Base-by-base conservation (phyloP, 257 asterid species). In the Solanum etuberosum region DNA sequence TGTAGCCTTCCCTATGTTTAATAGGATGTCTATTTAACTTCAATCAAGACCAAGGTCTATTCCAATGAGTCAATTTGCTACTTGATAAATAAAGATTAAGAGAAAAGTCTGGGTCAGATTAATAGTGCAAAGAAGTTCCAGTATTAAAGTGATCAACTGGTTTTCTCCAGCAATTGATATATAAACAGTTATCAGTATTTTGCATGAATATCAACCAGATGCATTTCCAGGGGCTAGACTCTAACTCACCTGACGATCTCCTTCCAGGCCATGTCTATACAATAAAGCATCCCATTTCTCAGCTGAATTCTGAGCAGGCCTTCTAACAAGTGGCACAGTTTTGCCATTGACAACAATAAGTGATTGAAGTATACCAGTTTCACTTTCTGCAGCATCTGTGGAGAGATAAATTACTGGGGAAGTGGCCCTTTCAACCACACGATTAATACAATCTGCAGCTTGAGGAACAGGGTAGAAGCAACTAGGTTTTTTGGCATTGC, bases 241-340 rank as follows among this genome's bases (percentile, higher is more conserved):
- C 84, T 27, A 70, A 89, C 90, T 86, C 91, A 96, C 99, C 98
- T 97, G 99, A 86, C 92, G 14, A 88, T 97, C 95, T 86, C 92
- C 98, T 85, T 95, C 98, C 54, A 97, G 94, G 48, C 96, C 94
- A 83, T 94, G 98, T 88, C 99, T 92, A 87, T 97, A 96, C 81
- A 97, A 88, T 86, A 97, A 90, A 87, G 99, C 99, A 92, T 97
- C 98, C 99, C 99, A 97, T 83, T 97, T 97, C 91, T 97, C 99
- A 68, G 98, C 99, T 37, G 94, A 72, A 90, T 94, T 93, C 85
- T 96, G 99, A 82, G 88, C 88, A 18, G 99, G 99, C 89, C 99
- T 94, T 88, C 76, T 91, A 86, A 97, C 97, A 87, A 97, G 99
- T 11, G 98, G 99, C 21, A 96, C 98, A 23, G 90, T 90, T 89